Base-by-base conservation (phyloP, 306 rosid species). In the Lotus japonicus region DNA sequence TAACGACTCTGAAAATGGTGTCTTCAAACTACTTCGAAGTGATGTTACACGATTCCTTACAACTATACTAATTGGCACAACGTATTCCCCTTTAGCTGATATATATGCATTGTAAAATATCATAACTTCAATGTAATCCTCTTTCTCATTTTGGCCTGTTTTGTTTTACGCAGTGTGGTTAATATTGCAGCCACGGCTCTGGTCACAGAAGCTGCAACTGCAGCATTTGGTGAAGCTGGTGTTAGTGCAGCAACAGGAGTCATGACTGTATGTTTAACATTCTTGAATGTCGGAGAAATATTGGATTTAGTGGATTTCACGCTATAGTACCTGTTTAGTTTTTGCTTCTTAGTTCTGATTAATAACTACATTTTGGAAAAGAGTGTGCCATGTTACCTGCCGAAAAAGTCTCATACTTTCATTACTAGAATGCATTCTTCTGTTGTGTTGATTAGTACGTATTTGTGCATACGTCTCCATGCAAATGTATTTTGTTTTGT, bases 1-100 rank as follows among this genome's bases (percentile, higher is more conserved):
- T 51, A 86, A 84, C 73, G 88, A 86, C 50, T 63, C 88, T 38
- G 89, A 82, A 74, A 67, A 86, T 69, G 88, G 87, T 0, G 84
- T 86, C 70, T 86, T 86, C 84, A 86, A 65, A 80, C 74, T 82
- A 73, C 89, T 86, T 58, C 85, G 91, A 82, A 79, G 71, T 7
- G 92, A 86, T 57, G 86, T 86, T 52, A 86, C 62, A 1, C 5
- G 62, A 28, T 56, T 56, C 19, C 62, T 53, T 13, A 58, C 64
- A 14, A 35, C 62, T 13, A 56, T 56, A 56, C 43, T 56, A n/a
- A 56, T 56, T 56, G 62, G 62, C 62, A 56, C 62, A 56, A 56
- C 62, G 62, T 56, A 12, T 56, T 9, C 11, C 19, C 11, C 15
- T 28, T 56, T n/a, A 2, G 13, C 11, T 28, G 2, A 28, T 56